Percentiles rank a stretch among this genome's conserved stretches.
Conservation (phyloP, 768 basidiomycete genomes). For the Mrakia frigida region DNA sequence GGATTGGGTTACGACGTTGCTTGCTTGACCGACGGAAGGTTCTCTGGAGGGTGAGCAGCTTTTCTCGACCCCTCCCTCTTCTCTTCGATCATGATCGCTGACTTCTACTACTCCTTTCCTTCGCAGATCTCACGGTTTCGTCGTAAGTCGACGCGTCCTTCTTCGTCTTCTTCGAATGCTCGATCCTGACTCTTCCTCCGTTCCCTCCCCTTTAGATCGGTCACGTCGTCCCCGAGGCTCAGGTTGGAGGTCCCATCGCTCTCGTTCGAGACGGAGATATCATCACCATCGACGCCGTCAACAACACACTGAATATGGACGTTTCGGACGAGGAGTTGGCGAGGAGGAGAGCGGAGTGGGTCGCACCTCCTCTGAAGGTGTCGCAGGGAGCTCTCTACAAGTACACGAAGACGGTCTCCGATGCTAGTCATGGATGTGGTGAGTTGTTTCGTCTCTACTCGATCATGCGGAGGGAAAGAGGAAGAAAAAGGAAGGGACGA, state of each 20-base stretch:
- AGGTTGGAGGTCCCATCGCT: slow-evolving; percentile 87
- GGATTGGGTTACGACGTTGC: slow-evolving; percentile 94
- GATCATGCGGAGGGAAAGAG: not conserved
- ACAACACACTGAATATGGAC: slow-evolving; percentile 68
- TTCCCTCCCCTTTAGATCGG: slow-evolving; percentile 49
- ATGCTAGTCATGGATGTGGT: slow-evolving; percentile 84
- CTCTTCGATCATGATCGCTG: slow-evolving; percentile 32
- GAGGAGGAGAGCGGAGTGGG: slow-evolving; percentile 66
- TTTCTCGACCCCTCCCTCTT: slow-evolving; percentile 9
- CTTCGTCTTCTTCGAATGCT: not conserved
- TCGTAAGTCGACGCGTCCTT: slow-evolving; percentile 6
- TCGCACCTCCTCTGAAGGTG: slow-evolving; percentile 77
- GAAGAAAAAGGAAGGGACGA: not conserved
- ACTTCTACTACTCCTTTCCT: not conserved
- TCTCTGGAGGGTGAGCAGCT: slow-evolving; percentile 82
- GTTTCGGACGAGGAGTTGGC: slow-evolving; percentile 76
- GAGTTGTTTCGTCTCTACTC: not conserved
- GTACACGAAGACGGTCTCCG: slow-evolving; percentile 74
- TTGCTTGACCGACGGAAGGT: slow-evolving; percentile 94
- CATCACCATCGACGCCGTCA: slow-evolving; percentile 80
- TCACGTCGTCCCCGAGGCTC: slow-evolving; percentile 94
- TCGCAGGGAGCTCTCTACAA: slow-evolving; percentile 58
- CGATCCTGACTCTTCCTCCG: not conserved
- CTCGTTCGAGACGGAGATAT: slow-evolving; percentile 80
- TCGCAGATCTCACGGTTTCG: slow-evolving; percentile 85